A percentile compares a stretch with the other conserved stretches of the same genome.
Evolutionary conservation across 129 eudicot species (phyloP).

Genomic region (Flaveria brownii): DNA sequence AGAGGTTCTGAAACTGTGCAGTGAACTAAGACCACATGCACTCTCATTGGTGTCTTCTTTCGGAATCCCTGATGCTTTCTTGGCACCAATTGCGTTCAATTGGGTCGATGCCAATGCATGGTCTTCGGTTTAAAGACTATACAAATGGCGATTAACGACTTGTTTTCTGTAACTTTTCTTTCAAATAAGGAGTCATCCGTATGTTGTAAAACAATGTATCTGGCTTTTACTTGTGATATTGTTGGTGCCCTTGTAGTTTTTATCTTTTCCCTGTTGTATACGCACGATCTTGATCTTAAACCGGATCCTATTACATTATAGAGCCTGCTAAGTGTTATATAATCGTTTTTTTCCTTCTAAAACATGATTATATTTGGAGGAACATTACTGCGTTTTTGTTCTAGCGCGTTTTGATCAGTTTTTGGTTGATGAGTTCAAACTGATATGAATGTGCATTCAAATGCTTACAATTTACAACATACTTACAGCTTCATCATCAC

Average conservation of each 20-base stretch:
- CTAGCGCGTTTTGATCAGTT: too few species aligned
- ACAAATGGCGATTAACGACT: not conserved
- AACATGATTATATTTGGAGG: too few species aligned
- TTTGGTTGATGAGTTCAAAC: too few species aligned
- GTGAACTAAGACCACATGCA: conserved; percentile 87
- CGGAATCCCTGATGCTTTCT: conserved; percentile 96
- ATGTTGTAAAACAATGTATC: not conserved
- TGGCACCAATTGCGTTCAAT: conserved; percentile 85
- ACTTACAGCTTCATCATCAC: too few species aligned
- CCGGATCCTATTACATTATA: not conserved
- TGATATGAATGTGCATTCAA: too few species aligned
- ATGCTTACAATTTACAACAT: too few species aligned
- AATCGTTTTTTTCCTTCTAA: too few species aligned
- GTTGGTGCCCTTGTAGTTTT: not conserved
- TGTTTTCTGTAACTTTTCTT: not conserved
- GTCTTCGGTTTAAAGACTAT: conserved; percentile 44
- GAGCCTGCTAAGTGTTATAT: too few species aligned
- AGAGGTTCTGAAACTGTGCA: conserved; percentile 78
- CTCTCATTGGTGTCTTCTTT: conserved; percentile 78
- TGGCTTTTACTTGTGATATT: too few species aligned
- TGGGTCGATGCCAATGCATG: conserved; percentile 93
- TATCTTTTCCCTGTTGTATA: not conserved
- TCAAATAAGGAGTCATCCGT: not conserved
- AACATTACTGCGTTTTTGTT: too few species aligned
- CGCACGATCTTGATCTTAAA: not conserved